Evolutionary conservation across 2,329 filamentous ascomycete species (phyloP).

Genomic region (Trematosphaeria pertusa): DNA sequence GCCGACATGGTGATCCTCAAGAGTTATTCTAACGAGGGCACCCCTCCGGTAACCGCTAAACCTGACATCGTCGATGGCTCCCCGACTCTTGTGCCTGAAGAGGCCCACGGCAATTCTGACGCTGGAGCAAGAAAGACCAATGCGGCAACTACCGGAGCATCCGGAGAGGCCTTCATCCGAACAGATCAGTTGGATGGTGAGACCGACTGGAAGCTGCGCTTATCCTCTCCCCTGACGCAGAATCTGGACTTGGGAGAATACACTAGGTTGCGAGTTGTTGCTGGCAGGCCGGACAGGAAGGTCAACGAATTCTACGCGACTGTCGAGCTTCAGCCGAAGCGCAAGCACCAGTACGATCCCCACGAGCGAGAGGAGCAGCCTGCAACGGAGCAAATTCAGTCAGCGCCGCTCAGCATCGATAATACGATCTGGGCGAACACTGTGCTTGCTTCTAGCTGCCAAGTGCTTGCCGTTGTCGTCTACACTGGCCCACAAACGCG

Average conservation of each 20-base stretch:
- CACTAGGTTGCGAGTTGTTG: constrained; percentile 70
- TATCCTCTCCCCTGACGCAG: constrained; percentile 87
- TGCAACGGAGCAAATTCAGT: constrained; percentile 51
- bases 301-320: constrained; percentile 97
- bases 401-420: constrained; percentile 84
- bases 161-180: constrained; percentile 92
- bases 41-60: constrained; percentile 11
- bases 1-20: constrained; percentile 94
- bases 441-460: constrained; percentile 90
- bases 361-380: constrained; percentile 36
- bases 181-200: constrained; percentile 98
- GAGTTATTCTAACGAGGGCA: constrained; percentile 63
- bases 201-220: constrained; percentile 95
- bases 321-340: constrained; percentile 71
- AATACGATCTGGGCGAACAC: constrained; percentile 99
- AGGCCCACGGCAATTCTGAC: constrained; percentile 11
- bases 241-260: constrained; percentile 76
- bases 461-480: constrained; percentile 85
- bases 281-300: constrained; percentile 88
- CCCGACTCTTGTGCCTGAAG: constrained; percentile 29
- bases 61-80: constrained; percentile 6
- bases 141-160: constrained; percentile 44
- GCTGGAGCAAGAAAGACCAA: constrained; percentile 21
- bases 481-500: constrained; percentile 96
- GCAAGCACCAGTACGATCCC: constrained; percentile 57